Base-by-base conservation (phyloP, 202 grass and related monocot species). In the Musa balbisiana region DNA sequence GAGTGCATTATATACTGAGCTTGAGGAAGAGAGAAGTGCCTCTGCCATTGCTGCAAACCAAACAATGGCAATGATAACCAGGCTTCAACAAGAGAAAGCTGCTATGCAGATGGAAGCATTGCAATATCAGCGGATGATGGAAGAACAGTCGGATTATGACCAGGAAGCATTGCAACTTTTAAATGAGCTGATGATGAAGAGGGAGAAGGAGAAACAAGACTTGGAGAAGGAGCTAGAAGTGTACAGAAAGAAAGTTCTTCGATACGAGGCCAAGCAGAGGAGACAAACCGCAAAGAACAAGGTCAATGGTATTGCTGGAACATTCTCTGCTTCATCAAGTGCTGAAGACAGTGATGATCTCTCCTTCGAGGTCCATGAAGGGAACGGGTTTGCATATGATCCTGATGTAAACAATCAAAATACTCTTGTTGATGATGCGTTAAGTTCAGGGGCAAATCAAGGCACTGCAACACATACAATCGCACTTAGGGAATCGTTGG, bases 1-100 rank as follows among this genome's bases (percentile, higher is more conserved):
- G 86, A 84, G 77, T 43, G 81, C 79, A 73, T 78, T 95, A 64
- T 99, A 95, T 73, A 67, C 79, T 56, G 95, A 99, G 73, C 83
- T 99, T 49, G 95, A 99, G 85, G 90, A 99, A 79, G 95, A 99
- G 85, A 88, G 95, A 82, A 92, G 71, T 50, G 87, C 95, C 53
- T 82, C 95, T 55, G 89, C 95, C 77, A 92, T 99, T 71, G 85
- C 91, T 69, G 87, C 95, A 11, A 92, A 95, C 78, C 85, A 99
- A 84, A 94, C 95, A 80, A 99, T 99, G 95, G 95, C 95, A 72
- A 99, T 95, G 95, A 99, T 99, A 83, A 99, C 91, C 76, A 85
- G 95, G 55, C 86, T 99, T 75, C 95, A 99, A 92, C 91, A 99
- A 84, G 91, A 99, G 83, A 99, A 99, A 88, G 95, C 95, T 73